phyloP scores from a whole-genome alignment of 2,329 filamentous ascomycete genomes.

The Colletotrichum gigasporum region DNA sequence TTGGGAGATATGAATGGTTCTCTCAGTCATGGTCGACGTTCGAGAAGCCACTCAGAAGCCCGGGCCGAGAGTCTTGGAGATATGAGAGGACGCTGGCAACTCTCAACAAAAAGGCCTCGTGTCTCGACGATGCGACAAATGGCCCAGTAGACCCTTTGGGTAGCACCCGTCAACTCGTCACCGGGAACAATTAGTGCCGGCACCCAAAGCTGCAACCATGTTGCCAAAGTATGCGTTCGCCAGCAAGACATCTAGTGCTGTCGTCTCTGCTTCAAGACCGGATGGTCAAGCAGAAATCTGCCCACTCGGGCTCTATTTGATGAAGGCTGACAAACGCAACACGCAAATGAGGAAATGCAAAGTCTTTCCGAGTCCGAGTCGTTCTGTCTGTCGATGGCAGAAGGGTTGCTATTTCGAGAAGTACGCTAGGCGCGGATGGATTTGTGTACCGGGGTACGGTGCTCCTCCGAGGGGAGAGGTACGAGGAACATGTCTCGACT shows the following conservation, averaged over 20 bases:
- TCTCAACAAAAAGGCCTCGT: neutral
- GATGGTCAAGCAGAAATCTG: neutral
- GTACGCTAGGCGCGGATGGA: neutral
- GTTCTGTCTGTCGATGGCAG: neutral
- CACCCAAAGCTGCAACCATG: neutral
- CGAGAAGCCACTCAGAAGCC: neutral
- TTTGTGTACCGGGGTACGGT: neutral
- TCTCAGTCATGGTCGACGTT: neutral
- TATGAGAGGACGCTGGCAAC: neutral
- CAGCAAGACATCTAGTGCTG: too few species aligned
- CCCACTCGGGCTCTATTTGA: neutral
- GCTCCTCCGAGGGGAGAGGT: neutral
- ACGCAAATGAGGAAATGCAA: neutral
- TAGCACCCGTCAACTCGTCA: neutral
- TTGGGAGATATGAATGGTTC: neutral
- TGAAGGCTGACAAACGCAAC: neutral
- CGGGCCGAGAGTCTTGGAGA: neutral
- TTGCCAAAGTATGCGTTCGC: too few species aligned
- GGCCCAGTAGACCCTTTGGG: neutral
- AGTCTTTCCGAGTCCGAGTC: neutral
- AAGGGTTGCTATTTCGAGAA: constrained; percentile 4
- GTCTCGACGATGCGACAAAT: neutral
- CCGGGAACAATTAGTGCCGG: neutral
- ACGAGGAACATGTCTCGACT: constrained; percentile 14
- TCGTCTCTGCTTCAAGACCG: neutral